Conservation (phyloP, 2,329 filamentous ascomycete species). For the Cercospora janseana region DNA sequence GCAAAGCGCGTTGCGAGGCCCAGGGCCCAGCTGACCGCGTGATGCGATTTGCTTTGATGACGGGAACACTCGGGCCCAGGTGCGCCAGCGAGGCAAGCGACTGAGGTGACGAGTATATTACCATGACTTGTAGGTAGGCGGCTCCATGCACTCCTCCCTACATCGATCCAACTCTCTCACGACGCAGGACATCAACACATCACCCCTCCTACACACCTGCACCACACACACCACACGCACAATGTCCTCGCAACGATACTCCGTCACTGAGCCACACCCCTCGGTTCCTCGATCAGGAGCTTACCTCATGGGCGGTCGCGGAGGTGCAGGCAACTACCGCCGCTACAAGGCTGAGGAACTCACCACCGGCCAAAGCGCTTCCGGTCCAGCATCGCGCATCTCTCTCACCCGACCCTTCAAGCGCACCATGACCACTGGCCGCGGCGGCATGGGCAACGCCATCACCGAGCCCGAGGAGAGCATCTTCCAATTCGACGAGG, state of each 20-base stretch:
- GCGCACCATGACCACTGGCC: constrained; percentile 56
- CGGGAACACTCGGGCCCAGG: constrained; percentile 16
- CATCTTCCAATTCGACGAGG: constrained; percentile 69
- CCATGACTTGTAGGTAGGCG: constrained; percentile 7
- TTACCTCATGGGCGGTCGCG: constrained; percentile 55
- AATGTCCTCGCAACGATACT: constrained; percentile 46
- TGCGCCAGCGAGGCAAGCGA: constrained; percentile 5
- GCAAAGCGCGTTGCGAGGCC: constrained; percentile 21
- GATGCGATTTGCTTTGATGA: constrained; percentile 21
- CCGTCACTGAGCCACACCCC: constrained; percentile 62
- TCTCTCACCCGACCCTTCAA: constrained; percentile 48
- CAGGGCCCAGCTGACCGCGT: constrained; percentile 21
- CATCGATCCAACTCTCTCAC: constrained; percentile 16
- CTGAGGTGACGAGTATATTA: constrained; percentile 12
- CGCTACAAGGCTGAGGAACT: constrained; percentile 56
- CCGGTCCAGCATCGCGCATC: constrained; percentile 50
- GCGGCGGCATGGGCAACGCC: constrained; percentile 60
- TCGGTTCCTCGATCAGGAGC: constrained; percentile 48
- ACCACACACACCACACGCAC: constrained; percentile 17
- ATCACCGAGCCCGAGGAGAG: constrained; percentile 53
- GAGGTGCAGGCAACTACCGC: constrained; percentile 59
- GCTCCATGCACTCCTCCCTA: constrained; percentile 8
- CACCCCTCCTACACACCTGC: constrained; percentile 7
- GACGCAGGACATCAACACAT: constrained; percentile 1
- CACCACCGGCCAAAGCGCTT: constrained; percentile 47